Base-by-base conservation (phyloP, 2,329 filamentous ascomycete genomes). In the Sporothrix brasiliensis region DNA sequence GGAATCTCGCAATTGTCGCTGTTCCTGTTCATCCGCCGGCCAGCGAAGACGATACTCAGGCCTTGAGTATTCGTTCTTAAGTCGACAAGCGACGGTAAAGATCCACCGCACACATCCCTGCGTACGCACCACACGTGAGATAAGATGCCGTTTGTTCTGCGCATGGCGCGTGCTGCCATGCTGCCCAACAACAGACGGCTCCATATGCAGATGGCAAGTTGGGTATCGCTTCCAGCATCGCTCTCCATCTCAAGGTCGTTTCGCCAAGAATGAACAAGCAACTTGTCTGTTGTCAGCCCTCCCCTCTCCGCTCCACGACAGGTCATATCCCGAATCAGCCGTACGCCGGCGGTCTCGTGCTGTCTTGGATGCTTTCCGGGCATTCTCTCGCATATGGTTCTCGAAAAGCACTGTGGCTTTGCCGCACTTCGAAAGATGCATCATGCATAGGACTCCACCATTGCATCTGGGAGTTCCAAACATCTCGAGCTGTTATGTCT, bases 281-380 rank as follows among this genome's bases (percentile, higher is more conserved):
- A n/a, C 41, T 44, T 44, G 39, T 21, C 30, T 39, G 60, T 19
- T 44, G 34, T 44, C 30, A 16, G 34, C 50, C 30, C 34, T 24
- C 21, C n/a, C n/a, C 41, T 53, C 49, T 21, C 19, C 44, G 50
- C 49, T 58, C 66, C 52, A 21, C 52, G 54, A 60, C 10, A 16
- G n/a, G 67, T 11, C 41, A 24, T 68, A 50, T 68, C 44, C 67
- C 67, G 67, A 68, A 60, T 60, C 67, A 68, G 67, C 67, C 67
- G 54, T 60, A 52, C 54, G 41, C 53, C 13, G 13, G 41, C 11
- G 41, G 21, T 34, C n/a, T 49, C 27, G 30, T 30, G n/a, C 11
- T 47, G 50, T 68, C 34, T 47, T 56, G 66, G 39, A 53, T 34
- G 16, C 34, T 11, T 21, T 30, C 10, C 16, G 13, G 14, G 39